Base-by-base conservation (phyloP, 2,329 filamentous ascomycete genomes). In the Fusarium tupiense region DNA sequence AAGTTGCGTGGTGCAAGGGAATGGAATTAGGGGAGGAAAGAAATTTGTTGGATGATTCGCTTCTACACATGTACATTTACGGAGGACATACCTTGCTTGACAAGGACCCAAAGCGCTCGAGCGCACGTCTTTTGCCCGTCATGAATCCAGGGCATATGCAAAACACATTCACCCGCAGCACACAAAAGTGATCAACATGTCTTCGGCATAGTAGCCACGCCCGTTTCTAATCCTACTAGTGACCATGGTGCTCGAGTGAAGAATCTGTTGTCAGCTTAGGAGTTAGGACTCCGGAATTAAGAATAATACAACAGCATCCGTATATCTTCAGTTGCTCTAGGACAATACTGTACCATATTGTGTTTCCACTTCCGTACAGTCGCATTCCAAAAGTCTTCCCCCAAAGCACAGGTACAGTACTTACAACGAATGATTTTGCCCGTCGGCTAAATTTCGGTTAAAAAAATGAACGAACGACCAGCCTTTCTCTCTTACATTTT, bases 21-120 rank as follows among this genome's bases (percentile, higher is more conserved):
- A 54, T 59, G 58, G 35, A 60, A 70, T 52, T 37, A 26, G 61
- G 50, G 65, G 37, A 54, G 61, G 50, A 54, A 56, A 54, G 53
- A 63, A 52, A 47, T 24, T 64, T 63, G 58, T 78, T 78, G 75
- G 77, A 75, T 78, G 67, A 65, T 76, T 75, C 72, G 60, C 72
- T 78, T 78, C 76, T 78, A 78, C 60, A 72, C 62, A 71, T 78
- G 77, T 79, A 78, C 50, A 79, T 79, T 78, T 77, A 70, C 76
- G 61, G 70, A 74, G 62, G 61, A 79, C 72, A 79, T 78, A 76
- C 71, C 70, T 71, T 76, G 43, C 61, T 74, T 66, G 67, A 65
- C 50, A 49, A 64, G 71, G 71, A 60, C 60, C 49, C 65, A 53
- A 50, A 54, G 70, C 50, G 70, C 62, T 46, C 43, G 57, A 63